phyloP scores from a whole-genome alignment of 164 flowering plant species.

The Nymphaea colorata region DNA sequence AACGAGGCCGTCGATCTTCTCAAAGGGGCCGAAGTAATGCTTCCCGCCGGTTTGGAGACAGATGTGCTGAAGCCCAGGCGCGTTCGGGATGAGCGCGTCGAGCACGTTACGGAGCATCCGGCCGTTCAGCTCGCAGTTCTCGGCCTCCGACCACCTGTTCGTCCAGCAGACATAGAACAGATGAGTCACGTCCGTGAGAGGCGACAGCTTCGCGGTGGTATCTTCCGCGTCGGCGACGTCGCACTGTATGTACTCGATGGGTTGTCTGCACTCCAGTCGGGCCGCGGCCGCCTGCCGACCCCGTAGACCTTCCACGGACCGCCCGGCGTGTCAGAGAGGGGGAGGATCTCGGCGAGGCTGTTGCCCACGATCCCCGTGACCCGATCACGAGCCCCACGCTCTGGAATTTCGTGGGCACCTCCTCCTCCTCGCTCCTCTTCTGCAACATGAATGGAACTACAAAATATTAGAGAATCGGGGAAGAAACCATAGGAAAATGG shows the following conservation, averaged over 20 bases:
- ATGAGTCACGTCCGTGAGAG: slow-evolving; percentile 62
- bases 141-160: slow-evolving; percentile 26
- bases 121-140: slow-evolving; percentile 42
- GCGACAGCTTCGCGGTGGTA: slow-evolving; percentile 37
- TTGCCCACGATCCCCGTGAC: slow-evolving; percentile 82
- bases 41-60: slow-evolving; percentile 64
- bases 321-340: slow-evolving; percentile 72
- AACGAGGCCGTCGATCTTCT: slow-evolving; percentile 17
- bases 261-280: slow-evolving; percentile 44
- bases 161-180: slow-evolving; percentile 66
- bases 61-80: slow-evolving; percentile 52
- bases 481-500: not conserved
- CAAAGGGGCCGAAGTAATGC: slow-evolving; percentile 54
- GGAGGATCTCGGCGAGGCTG: slow-evolving; percentile 80
- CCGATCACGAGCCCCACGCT: slow-evolving; percentile 68
- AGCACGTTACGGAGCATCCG: slow-evolving; percentile 60
- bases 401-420: slow-evolving; percentile 19
- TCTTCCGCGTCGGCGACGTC: slow-evolving; percentile 39
- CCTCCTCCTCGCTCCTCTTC: slow-evolving; percentile 54
- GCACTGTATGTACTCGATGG: slow-evolving; percentile 70
- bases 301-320: slow-evolving; percentile 92
- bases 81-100: slow-evolving; percentile 42
- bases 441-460: slow-evolving; percentile 11
- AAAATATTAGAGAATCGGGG: not conserved
- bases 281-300: slow-evolving; percentile 59